Evolutionary conservation across 2,329 filamentous ascomycete species (phyloP).

Genomic region (Talaromyces sp.): DNA sequence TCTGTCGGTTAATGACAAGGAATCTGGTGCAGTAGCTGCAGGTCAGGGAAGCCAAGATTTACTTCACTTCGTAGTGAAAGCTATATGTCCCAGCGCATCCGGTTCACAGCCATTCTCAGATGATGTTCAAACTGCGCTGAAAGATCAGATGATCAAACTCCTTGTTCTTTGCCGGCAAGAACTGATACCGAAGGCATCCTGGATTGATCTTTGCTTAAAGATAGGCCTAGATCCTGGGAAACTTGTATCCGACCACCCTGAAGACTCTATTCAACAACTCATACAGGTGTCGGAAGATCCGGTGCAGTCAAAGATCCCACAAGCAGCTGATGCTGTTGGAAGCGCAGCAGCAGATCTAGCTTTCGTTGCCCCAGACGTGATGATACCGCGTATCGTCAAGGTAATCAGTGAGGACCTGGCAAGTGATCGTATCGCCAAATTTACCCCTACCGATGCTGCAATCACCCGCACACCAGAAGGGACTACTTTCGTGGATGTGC

Average conservation of each 20-base stretch:
- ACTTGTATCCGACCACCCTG: slow-evolving; percentile 63
- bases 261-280: slow-evolving; percentile 67
- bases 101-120: slow-evolving; percentile 28
- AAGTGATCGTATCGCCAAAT: slow-evolving; percentile 62
- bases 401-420: slow-evolving; percentile 73
- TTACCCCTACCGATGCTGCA: slow-evolving; percentile 84
- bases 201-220: slow-evolving; percentile 84
- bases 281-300: slow-evolving; percentile 49
- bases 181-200: slow-evolving; percentile 72
- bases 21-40: slow-evolving; percentile 64
- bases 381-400: slow-evolving; percentile 71
- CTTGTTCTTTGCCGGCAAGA: slow-evolving; percentile 75
- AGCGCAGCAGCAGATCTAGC: slow-evolving; percentile 84
- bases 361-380: slow-evolving; percentile 82
- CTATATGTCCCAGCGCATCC: slow-evolving; percentile 37
- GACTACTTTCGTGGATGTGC: slow-evolving; percentile 82
- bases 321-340: slow-evolving; percentile 66
- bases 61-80: slow-evolving; percentile 57
- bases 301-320: slow-evolving; percentile 33
- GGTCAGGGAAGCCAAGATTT: slow-evolving; percentile 61
- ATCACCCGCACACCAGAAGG: slow-evolving; percentile 91
- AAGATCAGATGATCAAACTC: slow-evolving; percentile 70
- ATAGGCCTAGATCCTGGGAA: slow-evolving; percentile 78
- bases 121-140: slow-evolving; percentile 52
- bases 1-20: slow-evolving; percentile 69